These are phyloP conservation scores for Penicillium robsamsonii DNA, from an alignment of 495 filamentous ascomycete species.

Conservation along the genomic window DNA sequence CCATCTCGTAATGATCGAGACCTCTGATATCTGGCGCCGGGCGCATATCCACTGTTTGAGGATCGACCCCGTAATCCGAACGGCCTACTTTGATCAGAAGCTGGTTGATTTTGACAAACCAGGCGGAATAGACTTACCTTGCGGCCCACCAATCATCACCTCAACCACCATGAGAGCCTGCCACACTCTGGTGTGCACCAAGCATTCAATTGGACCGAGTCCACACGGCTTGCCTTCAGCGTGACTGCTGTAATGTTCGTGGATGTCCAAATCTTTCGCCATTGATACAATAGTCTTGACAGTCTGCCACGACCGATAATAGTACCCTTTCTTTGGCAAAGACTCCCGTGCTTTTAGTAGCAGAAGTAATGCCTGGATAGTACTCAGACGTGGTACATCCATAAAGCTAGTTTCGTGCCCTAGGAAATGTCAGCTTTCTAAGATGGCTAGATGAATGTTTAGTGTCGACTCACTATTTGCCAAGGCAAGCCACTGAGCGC, in stretches of 20 bases:
- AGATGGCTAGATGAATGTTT: neutral
- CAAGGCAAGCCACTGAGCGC: slow-evolving; percentile 91
- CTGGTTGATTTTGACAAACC: slow-evolving; percentile 3
- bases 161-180: slow-evolving; percentile 85
- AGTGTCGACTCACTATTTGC: slow-evolving; percentile 68
- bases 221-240: slow-evolving; percentile 67
- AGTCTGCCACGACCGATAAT: slow-evolving; percentile 97
- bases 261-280: slow-evolving; percentile 87
- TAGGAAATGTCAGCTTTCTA: slow-evolving; percentile 36
- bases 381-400: slow-evolving; percentile 90
- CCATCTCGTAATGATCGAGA: slow-evolving; percentile 72
- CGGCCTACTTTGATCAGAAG: slow-evolving; percentile 55
- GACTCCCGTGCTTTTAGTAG: slow-evolving; percentile 90
- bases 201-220: slow-evolving; percentile 68
- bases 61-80: slow-evolving; percentile 71
- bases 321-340: slow-evolving; percentile 90
- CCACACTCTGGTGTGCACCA: slow-evolving; percentile 85
- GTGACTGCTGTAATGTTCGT: slow-evolving; percentile 82
- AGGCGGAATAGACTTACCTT: slow-evolving; percentile 58
- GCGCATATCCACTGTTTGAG: slow-evolving; percentile 74
- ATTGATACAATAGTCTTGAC: slow-evolving; percentile 89
- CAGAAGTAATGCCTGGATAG: slow-evolving; percentile 86
- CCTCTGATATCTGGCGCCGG: slow-evolving; percentile 61
- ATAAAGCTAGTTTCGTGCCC: slow-evolving; percentile 95
- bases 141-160: slow-evolving; percentile 90